Conservation (phyloP, 768 basidiomycete genomes). For the Rubroboletus satanas region DNA sequence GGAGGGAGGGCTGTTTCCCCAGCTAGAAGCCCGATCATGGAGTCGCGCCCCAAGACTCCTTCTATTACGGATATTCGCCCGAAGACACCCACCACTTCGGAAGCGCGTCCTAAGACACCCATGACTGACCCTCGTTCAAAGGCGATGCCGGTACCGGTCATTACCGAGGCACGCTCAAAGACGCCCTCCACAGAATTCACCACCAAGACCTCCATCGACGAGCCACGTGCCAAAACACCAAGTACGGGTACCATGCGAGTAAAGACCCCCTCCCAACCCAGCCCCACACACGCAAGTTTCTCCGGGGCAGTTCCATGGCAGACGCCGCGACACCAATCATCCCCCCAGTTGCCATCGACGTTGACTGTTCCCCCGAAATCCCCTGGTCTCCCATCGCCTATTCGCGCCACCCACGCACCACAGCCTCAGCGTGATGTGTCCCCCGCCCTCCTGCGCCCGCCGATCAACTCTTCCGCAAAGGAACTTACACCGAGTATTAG, state of each 20-base stretch:
- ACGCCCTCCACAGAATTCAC: slow-evolving; percentile 15
- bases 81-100: slow-evolving; percentile 16
- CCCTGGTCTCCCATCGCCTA: slow-evolving; percentile 36
- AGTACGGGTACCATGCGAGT: slow-evolving; percentile 13
- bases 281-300: slow-evolving; percentile 14
- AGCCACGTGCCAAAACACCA: slow-evolving; percentile 21
- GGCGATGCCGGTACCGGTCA: slow-evolving; percentile 4
- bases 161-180: slow-evolving; percentile 17
- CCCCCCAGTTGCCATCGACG: slow-evolving; percentile 31
- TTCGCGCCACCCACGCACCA: slow-evolving; percentile 39
- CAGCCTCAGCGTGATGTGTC: slow-evolving; percentile 44
- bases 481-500: slow-evolving; percentile 81
- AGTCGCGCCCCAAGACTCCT: slow-evolving; percentile 22
- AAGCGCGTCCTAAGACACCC: slow-evolving; percentile 24
- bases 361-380: slow-evolving; percentile 25
- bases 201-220: slow-evolving; percentile 12
- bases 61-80: slow-evolving; percentile 16
- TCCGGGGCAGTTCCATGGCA: slow-evolving; percentile 20
- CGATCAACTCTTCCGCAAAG: slow-evolving; percentile 45
- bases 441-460: slow-evolving; percentile 53
- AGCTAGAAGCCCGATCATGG: slow-evolving; percentile 11
- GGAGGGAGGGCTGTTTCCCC: slow-evolving; percentile 8
- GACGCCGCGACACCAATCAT: slow-evolving; percentile 26
- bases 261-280: slow-evolving; percentile 19
- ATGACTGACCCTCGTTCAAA: slow-evolving; percentile 12